These are phyloP conservation scores for Laburnicola sp. DNA, from an alignment of 2,329 filamentous ascomycete genomes.

Conservation along the genomic window DNA sequence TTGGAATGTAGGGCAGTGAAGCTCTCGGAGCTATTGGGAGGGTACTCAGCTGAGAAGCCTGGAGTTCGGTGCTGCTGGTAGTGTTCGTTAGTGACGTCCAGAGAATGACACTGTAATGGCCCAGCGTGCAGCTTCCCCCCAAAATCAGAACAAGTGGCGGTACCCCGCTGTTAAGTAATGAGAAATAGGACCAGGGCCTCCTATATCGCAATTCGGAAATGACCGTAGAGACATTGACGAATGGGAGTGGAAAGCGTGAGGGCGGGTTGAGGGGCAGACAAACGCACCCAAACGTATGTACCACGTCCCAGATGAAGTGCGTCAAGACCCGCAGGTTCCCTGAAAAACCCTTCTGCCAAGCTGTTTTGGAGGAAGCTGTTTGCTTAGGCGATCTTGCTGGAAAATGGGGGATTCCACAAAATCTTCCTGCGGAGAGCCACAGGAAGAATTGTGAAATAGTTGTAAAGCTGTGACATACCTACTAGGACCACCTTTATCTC, in stretches of 20 bases:
- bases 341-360: background rate
- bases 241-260: constrained; percentile 9
- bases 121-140: background rate
- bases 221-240: background rate
- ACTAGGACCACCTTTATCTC: constrained; percentile 1
- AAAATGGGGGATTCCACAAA: background rate
- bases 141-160: too few species aligned
- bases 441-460: background rate
- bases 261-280: constrained; percentile 1
- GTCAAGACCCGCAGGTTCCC: background rate
- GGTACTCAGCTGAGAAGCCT: too few species aligned
- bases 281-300: constrained; percentile 2
- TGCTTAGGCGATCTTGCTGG: too few species aligned
- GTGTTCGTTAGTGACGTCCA: background rate
- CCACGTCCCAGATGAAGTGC: constrained; percentile 17
- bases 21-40: too few species aligned
- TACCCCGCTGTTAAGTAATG: background rate
- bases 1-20: too few species aligned
- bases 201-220: background rate
- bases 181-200: background rate
- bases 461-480: background rate
- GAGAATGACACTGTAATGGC: background rate
- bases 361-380: background rate
- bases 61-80: too few species aligned
- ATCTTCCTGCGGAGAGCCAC: background rate